Conservation (phyloP, 331 rosid species). For the Pyracantha coccinea region DNA sequence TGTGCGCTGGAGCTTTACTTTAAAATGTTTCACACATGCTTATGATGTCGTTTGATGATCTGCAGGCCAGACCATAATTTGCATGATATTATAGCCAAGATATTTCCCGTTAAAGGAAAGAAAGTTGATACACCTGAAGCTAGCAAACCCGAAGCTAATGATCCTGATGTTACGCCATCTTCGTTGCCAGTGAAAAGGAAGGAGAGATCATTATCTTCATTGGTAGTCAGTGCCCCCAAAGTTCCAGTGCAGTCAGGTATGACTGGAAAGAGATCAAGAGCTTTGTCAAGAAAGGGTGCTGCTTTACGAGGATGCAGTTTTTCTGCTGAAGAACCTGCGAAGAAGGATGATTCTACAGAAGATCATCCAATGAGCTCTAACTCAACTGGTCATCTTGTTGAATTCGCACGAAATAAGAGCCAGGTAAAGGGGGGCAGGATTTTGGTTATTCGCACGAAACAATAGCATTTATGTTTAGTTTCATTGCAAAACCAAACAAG, state of each 20-base stretch:
- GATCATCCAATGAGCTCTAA: conserved; percentile 49
- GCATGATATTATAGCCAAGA: conserved; percentile 85
- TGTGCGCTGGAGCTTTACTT: conserved; percentile 3
- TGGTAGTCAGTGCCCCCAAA: conserved; percentile 88
- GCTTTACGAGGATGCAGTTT: conserved; percentile 67
- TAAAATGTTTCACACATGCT: not conserved
- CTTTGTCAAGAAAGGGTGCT: conserved; percentile 58
- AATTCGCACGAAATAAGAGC: conserved; percentile 27
- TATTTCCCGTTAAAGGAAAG: conserved; percentile 64
- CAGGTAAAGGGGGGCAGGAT: conserved; percentile 28
- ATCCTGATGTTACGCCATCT: conserved; percentile 37
- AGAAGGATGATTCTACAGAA: conserved; percentile 50
- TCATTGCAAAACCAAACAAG: not conserved
- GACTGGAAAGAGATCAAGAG: conserved; percentile 90
- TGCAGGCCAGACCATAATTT: conserved; percentile 98
- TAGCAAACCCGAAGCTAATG: not conserved
- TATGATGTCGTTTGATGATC: conserved; percentile 11
- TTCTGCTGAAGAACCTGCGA: conserved; percentile 39
- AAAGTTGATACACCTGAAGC: conserved; percentile 21
- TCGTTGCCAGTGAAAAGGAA: conserved; percentile 79
- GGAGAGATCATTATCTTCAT: conserved; percentile 93
- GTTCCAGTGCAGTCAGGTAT: conserved; percentile 62
- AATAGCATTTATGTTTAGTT: not conserved
- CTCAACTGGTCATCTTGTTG: conserved; percentile 36
- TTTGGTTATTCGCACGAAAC: not conserved